Evolutionary conservation across 805 yeast genomes (phyloP), one percentile per base, ranked within the genome.

Genomic region (Candida sithepensis): DNA sequence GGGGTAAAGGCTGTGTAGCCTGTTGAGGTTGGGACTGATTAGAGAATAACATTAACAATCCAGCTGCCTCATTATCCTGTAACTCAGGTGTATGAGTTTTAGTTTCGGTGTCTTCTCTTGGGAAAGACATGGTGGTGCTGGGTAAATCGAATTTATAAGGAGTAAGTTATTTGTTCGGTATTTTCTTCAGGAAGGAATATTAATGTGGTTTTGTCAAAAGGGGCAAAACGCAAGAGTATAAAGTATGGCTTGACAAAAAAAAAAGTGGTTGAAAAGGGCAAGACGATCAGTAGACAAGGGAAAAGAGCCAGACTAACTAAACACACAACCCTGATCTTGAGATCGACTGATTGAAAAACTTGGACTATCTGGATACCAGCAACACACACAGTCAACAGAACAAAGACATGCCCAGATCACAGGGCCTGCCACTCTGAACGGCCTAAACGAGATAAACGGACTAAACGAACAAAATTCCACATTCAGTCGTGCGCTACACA

Each of bases 11-110:
- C 14, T 3, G 18, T 6, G 21, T 23, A 14, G 32, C 30, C 13
- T 19, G 24, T 19, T 30, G 32, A 19, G 21, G 47, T 13, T 39
- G 43, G 14, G 24, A 39, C 19, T 39, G 70, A 41, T 64, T 60
- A 24, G 71, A 68, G 42, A 68, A 66, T n/a, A 68, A 53, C 70
- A 68, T 68, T 47, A 68, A 50, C 42, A 68, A 51, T 6, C 68
- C 72, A 19, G 71, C 72, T n/a, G 72, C 72, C 49, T 68, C 72
- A 30, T 53, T 59, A 45, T 68, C 72, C 23, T 52, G 62, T 28
- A 60, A 23, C 13, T 59, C 58, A 26, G 53, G 26, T 24, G 44
- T 44, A 3, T 52, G 40, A 5, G 19, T 38, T n/a, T 33, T 16
- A 24, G 6, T 24, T 24, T 14, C 30, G 12, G 30, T 12, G 14